A percentile compares a stretch with the other conserved stretches of the same genome.
These are phyloP conservation scores for Caloboletus firmus DNA, from an alignment of 1,284 basidiomycete genomes.

Conservation along the genomic window DNA sequence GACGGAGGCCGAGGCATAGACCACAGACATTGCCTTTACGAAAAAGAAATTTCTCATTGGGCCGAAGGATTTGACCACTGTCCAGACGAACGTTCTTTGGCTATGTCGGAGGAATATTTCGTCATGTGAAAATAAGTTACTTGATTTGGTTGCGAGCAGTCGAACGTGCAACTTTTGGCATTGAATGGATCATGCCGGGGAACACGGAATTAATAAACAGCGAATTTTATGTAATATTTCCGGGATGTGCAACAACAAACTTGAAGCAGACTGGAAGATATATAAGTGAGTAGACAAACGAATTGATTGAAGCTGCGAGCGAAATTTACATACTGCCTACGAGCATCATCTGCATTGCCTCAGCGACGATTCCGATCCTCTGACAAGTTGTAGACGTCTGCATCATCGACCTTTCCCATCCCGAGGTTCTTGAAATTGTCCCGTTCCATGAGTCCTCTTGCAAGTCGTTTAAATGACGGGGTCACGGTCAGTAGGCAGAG, in stretches of 20 bases:
- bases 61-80: constrained; percentile 12
- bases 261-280: background rate
- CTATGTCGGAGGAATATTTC: background rate
- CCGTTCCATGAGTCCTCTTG: constrained; percentile 83
- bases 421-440: constrained; percentile 90
- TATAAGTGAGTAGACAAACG: background rate
- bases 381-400: constrained; percentile 10
- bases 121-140: constrained; percentile 7
- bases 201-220: background rate
- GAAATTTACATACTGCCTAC: background rate
- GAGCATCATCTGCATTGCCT: background rate
- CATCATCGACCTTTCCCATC: constrained; percentile 50
- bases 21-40: background rate
- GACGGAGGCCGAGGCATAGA: no score
- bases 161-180: constrained; percentile 21
- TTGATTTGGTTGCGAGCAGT: constrained; percentile 16
- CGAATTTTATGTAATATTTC: background rate
- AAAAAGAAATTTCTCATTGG: constrained; percentile 11
- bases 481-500: background rate
- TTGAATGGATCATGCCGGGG: background rate
- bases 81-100: constrained; percentile 29
- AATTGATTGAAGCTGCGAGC: background rate
- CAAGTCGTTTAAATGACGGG: background rate
- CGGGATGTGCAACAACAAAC: background rate
- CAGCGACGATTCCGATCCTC: constrained; percentile 10